phyloP scores from a whole-genome alignment of 495 filamentous ascomycete species.

The Penicillium bovifimosum region DNA sequence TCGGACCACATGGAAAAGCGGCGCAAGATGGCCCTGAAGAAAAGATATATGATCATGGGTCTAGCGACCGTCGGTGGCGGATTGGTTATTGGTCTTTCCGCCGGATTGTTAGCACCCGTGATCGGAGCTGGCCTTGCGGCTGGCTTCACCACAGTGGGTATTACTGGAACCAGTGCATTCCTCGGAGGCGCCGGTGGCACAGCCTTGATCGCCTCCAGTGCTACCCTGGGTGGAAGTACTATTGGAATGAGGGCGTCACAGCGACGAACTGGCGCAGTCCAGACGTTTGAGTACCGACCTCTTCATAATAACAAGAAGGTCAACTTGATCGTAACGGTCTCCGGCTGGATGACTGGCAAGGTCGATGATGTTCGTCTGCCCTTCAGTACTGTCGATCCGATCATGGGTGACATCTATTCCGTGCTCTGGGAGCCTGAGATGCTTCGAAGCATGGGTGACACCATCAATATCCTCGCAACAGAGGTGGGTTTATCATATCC shows the following conservation, averaged over 20 bases:
- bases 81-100: slow-evolving; percentile 91
- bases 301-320: slow-evolving; percentile 96
- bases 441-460: slow-evolving; percentile 93
- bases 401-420: slow-evolving; percentile 98
- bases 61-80: slow-evolving; percentile 94
- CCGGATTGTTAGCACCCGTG: slow-evolving; percentile 84
- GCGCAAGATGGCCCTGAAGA: slow-evolving; percentile 71
- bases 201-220: slow-evolving; percentile 85
- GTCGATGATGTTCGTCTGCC: slow-evolving; percentile 93
- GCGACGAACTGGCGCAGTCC: slow-evolving; percentile 81
- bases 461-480: slow-evolving; percentile 95
- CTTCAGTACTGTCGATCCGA: slow-evolving; percentile 90
- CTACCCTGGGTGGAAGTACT: slow-evolving; percentile 77
- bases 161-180: slow-evolving; percentile 82
- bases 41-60: slow-evolving; percentile 90
- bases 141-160: slow-evolving; percentile 91
- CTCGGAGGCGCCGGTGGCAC: slow-evolving; percentile 89
- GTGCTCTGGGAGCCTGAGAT: slow-evolving; percentile 98
- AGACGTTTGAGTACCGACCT: slow-evolving; percentile 94
- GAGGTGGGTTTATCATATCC: slow-evolving; percentile 58
- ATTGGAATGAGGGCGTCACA: slow-evolving; percentile 83
- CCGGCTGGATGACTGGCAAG: slow-evolving; percentile 98
- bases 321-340: slow-evolving; percentile 91
- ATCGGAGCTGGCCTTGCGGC: slow-evolving; percentile 94
- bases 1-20: slow-evolving; percentile 88